Base-by-base conservation (phyloP, 1,284 basidiomycete genomes). In the Heterobasidion occidentale region DNA sequence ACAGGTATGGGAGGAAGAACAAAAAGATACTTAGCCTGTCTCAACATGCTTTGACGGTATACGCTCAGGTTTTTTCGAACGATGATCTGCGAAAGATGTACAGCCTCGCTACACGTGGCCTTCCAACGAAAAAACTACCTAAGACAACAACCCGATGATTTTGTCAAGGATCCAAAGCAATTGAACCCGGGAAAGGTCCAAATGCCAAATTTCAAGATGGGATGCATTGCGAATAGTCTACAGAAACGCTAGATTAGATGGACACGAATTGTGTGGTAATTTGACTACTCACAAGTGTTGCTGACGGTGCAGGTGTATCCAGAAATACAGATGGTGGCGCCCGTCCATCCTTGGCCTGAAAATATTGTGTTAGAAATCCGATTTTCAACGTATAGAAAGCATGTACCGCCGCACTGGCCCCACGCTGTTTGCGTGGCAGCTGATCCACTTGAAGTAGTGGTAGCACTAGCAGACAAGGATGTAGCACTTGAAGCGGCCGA, bases 171-270 rank as follows among this genome's bases (percentile, higher is more conserved):
- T 27, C 27, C 27, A 27, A 27, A 27, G 27, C 27, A 27, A 27
- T 27, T 27, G 27, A 27, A 27, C 27, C 27, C 27, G 27, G 27
- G 27, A 27, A 27, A 42, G n/a, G n/a, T 12, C 38, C 38, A 42
- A 42, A 42, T n/a, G 12, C 38, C 38, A 42, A 42, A 11, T 42
- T 42, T 42, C 38, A 42, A 42, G 38, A 42, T 7, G 74, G 73
- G 47, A 75, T 57, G 61, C 77, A 79, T 64, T 79, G 77, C 8
- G 73, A 79, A 59, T 77, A 79, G 63, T 64, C 77, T 78, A 54
- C 14, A 36, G 1, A 54, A 6, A 14, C 9, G 27, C 27, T 27
- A 12, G 4, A 17, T 9, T 8, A 19, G n/a, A 36, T 15, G 14
- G 34, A 17, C 20, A 27, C 11, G 17, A 36, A 27, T 3, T 14